A percentile compares a stretch with the other conserved stretches of the same genome.
These are phyloP conservation scores for Chrysanthemum makinoi DNA, from an alignment of 129 eudicot genomes.

Conservation along the genomic window DNA sequence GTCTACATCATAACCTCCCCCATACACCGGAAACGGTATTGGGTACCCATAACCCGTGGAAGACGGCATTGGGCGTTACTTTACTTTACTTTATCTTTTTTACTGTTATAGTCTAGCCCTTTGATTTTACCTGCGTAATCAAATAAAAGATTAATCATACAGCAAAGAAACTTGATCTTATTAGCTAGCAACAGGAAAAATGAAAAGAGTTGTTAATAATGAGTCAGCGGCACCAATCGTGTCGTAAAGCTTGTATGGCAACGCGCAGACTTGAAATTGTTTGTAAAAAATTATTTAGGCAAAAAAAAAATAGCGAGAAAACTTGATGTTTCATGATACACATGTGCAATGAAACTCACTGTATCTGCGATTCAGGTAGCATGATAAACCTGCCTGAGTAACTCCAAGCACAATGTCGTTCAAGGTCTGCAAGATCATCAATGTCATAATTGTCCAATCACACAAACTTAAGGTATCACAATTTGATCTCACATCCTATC, in stretches of 20 bases:
- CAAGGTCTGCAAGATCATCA: slow-evolving; percentile 32
- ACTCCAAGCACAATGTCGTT: slow-evolving; percentile 55
- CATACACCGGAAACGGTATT: too few relatives aligned
- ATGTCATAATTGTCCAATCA: background rate
- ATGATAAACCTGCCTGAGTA: slow-evolving; percentile 48
- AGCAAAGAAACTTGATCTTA: background rate
- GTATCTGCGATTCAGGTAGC: slow-evolving; percentile 42
- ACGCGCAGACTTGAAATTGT: too few relatives aligned
- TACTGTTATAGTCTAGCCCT: background rate
- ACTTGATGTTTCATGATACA: background rate
- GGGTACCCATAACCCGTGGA: too few relatives aligned
- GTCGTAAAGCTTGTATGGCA: background rate
- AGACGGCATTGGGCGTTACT: too few relatives aligned
- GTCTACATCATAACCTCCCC: too few relatives aligned
- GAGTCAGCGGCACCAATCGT: too few relatives aligned
- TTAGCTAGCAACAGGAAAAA: too few relatives aligned
- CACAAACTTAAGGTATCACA: background rate
- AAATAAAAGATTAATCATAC: background rate
- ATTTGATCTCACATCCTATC: background rate
- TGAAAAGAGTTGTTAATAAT: too few relatives aligned
- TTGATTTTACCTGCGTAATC: slow-evolving; percentile 31
- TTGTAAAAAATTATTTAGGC: too few relatives aligned
- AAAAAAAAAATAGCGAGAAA: background rate
- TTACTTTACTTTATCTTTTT: too few relatives aligned
- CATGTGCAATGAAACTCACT: slow-evolving; percentile 28